phyloP scores from a whole-genome alignment of 495 filamentous ascomycete species.

The Aspergillus kassunensis region DNA sequence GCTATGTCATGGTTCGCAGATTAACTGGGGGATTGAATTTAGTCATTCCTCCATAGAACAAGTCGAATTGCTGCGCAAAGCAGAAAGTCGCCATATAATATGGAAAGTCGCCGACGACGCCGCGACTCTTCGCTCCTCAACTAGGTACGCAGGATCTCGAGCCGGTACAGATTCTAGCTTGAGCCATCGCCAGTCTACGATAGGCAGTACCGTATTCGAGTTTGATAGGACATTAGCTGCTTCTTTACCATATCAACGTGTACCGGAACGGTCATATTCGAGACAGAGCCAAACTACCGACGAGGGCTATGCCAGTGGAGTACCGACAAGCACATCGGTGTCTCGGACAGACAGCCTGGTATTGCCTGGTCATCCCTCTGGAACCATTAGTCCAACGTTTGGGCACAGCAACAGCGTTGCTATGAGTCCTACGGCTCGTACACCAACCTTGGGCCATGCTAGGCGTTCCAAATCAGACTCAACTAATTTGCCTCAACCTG shows the following conservation, averaged over 20 bases:
- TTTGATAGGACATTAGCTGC: conserved; percentile 30
- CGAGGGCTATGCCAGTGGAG: conserved; percentile 23
- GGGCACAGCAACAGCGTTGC: conserved; percentile 27
- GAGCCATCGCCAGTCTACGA: conserved; percentile 25
- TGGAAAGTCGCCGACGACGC: conserved; percentile 39
- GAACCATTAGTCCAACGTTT: conserved; percentile 14
- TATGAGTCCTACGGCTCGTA: conserved; percentile 10
- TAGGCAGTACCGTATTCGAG: conserved; percentile 31
- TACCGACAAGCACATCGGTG: conserved; percentile 6
- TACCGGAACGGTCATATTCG: conserved; percentile 14
- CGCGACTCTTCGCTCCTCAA: conserved; percentile 31
- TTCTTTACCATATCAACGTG: conserved; percentile 28
- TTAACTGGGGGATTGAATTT: not conserved
- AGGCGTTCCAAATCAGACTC: conserved; percentile 28
- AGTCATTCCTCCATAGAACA: conserved; percentile 36
- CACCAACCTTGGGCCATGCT: conserved; percentile 5
- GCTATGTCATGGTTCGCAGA: too few relatives aligned
- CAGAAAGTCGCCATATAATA: conserved; percentile 37
- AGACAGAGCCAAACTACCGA: conserved; percentile 20
- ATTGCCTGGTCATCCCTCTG: conserved; percentile 22
- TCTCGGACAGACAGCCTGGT: conserved; percentile 11
- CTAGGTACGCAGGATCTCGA: conserved; percentile 26
- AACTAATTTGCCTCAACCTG: conserved; percentile 9
- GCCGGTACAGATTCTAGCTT: conserved; percentile 24
- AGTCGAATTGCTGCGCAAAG: conserved; percentile 29